Base-by-base conservation (phyloP, 768 basidiomycete genomes). In the Grammothele lineata region DNA sequence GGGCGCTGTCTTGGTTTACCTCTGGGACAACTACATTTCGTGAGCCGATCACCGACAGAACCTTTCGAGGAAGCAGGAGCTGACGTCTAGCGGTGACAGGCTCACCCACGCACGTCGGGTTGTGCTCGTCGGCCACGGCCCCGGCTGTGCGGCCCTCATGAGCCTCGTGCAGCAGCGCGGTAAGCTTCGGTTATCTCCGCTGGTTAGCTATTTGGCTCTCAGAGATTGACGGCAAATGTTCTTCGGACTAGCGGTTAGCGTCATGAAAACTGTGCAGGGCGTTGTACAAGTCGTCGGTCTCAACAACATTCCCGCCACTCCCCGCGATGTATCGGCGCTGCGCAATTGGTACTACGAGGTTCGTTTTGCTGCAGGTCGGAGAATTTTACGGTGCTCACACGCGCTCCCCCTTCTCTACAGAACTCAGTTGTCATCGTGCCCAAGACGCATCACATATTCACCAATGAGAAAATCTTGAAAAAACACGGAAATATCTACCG, bases 21-120 rank as follows among this genome's bases (percentile, higher is more conserved):
- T 98, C 10, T 99, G 96, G 96, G 95, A 98, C 64, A 95, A 97
- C 59, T 94, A 93, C 59, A 73, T 98, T 51, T 82, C 87, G 94
- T 96, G 57, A 49, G 87, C 63, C 15, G n/a, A 12, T 14, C n/a
- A 8, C 35, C 6, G 15, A 36, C 35, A 32, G 30, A 36, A 36
- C 35, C n/a, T 36, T 17, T 6, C 6, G 8, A n/a, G 8, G 18
- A 14, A 36, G 17, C 6, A 8, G 15, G 35, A 7, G 17, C 35
- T 30, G 27, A 30, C 8, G 15, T 14, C 36, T 18, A 11, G 25
- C 23, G n/a, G 17, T 11, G 27, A 37, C 56, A 93, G 91, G 49
- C 71, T 95, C 54, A 85, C 85, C 5, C 74, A 74, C 18, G 87
- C 87, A 7, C 72, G 79, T 24, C 73, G 80, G 34, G 77, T 99